phyloP scores from a whole-genome alignment of 192 early-diverging fungal species.

The Coemansia sp. region DNA sequence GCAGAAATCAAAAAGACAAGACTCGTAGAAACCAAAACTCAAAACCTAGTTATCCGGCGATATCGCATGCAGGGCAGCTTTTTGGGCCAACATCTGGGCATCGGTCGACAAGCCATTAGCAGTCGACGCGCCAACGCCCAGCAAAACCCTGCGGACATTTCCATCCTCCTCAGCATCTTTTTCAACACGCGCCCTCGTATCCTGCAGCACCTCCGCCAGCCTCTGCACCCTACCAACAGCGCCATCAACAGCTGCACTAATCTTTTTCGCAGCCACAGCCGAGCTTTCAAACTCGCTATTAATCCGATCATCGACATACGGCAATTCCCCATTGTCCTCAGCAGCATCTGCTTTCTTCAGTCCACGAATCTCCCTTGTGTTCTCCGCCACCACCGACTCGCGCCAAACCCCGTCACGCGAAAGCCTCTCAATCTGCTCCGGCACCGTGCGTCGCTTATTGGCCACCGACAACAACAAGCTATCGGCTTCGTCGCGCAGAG shows the following conservation, averaged over 20 bases:
- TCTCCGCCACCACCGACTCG: constrained; percentile 43
- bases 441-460: constrained; percentile 38
- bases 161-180: constrained; percentile 14
- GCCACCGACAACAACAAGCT: constrained; percentile 32
- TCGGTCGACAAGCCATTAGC: background rate
- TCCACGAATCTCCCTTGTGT: constrained; percentile 26
- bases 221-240: constrained; percentile 5
- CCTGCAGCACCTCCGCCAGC: constrained; percentile 4
- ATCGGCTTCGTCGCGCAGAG: constrained; percentile 41
- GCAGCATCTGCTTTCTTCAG: background rate
- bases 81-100: constrained; percentile 30
- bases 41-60: constrained; percentile 9
- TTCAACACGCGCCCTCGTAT: constrained; percentile 12
- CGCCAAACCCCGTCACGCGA: constrained; percentile 32
- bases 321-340: constrained; percentile 7
- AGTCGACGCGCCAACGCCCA: constrained; percentile 5
- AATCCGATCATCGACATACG: constrained; percentile 36
- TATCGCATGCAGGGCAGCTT: constrained; percentile 46
- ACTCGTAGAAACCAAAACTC: no score
- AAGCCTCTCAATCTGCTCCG: constrained; percentile 42
- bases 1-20: no score
- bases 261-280: constrained; percentile 9
- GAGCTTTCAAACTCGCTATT: constrained; percentile 41
- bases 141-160: constrained; percentile 20
- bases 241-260: constrained; percentile 10